Evolutionary conservation across 2,329 filamentous ascomycete genomes (phyloP).

Genomic region (Stachybotrys chartarum): DNA sequence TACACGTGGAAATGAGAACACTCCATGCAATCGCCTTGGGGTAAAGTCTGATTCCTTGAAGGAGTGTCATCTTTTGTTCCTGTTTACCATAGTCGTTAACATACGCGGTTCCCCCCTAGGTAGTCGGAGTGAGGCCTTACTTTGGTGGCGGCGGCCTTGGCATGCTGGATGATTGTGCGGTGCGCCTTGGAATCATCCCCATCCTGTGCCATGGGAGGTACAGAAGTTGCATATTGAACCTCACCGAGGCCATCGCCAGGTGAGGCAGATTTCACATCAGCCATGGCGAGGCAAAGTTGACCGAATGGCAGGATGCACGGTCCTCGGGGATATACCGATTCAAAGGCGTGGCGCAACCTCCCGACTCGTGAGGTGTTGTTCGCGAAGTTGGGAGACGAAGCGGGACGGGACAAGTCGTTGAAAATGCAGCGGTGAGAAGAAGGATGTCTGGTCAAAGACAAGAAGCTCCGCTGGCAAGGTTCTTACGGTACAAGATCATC

Average conservation of each 20-base stretch:
- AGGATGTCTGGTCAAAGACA: background rate
- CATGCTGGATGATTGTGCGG: constrained; percentile 23
- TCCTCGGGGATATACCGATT: background rate
- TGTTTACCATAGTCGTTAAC: background rate
- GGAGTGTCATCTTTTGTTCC: constrained; percentile 63
- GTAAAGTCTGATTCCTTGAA: constrained; percentile 73
- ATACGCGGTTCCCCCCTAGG: background rate
- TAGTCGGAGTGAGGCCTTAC: background rate
- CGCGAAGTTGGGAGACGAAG: no score
- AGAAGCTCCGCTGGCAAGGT: background rate
- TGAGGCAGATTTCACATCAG: background rate
- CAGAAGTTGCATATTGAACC: background rate
- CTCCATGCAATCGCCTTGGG: constrained; percentile 83
- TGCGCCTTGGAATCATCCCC: constrained; percentile 17
- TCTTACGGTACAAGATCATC: background rate
- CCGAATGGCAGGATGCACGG: background rate
- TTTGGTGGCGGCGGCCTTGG: constrained; percentile 44
- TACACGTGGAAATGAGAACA: constrained; percentile 80
- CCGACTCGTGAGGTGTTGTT: no score
- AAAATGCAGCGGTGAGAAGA: background rate
- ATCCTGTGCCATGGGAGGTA: background rate
- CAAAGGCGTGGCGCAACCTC: no score
- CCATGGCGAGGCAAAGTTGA: background rate
- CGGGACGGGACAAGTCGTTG: background rate
- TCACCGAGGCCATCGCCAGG: background rate